Evolutionary conservation across 1,284 basidiomycete species (phyloP).

Genomic region (Rhizopogon parksii): DNA sequence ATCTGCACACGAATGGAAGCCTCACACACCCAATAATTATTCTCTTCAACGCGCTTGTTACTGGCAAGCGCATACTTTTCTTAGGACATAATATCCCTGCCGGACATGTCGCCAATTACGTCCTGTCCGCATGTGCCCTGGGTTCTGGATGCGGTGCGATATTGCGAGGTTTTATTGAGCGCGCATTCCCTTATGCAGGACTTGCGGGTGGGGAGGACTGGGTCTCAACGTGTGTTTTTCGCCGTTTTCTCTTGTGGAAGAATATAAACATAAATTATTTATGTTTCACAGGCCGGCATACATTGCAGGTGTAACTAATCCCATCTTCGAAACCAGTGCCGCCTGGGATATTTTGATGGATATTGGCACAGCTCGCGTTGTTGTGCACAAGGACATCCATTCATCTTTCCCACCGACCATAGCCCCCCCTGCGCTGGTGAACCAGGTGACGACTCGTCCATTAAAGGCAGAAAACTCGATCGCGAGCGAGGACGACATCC

Average conservation of each 20-base stretch:
- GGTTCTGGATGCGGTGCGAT: slow-evolving; percentile 85
- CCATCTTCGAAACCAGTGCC: slow-evolving; percentile 83
- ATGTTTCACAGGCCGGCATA: slow-evolving; percentile 62
- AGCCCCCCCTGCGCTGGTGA: slow-evolving; percentile 33
- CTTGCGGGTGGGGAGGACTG: slow-evolving; percentile 85
- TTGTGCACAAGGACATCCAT: slow-evolving; percentile 79
- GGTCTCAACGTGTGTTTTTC: slow-evolving; percentile 67
- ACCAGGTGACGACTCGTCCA: slow-evolving; percentile 43
- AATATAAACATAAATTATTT: slow-evolving; percentile 8
- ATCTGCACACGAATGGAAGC: slow-evolving; percentile 88
- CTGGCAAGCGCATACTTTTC: slow-evolving; percentile 91
- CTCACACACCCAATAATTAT: slow-evolving; percentile 90
- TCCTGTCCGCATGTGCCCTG: slow-evolving; percentile 88
- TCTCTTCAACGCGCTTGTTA: slow-evolving; percentile 91
- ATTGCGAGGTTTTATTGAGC: slow-evolving; percentile 77
- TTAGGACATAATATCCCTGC: slow-evolving; percentile 84
- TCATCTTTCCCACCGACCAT: slow-evolving; percentile 45
- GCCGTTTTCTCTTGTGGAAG: background rate
- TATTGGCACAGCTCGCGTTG: slow-evolving; percentile 79
- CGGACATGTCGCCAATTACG: slow-evolving; percentile 82
- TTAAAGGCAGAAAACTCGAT: slow-evolving; percentile 55
- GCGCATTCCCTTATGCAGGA: slow-evolving; percentile 92
- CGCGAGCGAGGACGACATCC: slow-evolving; percentile 57
- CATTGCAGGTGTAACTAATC: slow-evolving; percentile 95
- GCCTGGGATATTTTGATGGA: slow-evolving; percentile 93